Evolutionary conservation across 495 filamentous ascomycete species (phyloP).

Genomic region (Aspergillus funiculosus): DNA sequence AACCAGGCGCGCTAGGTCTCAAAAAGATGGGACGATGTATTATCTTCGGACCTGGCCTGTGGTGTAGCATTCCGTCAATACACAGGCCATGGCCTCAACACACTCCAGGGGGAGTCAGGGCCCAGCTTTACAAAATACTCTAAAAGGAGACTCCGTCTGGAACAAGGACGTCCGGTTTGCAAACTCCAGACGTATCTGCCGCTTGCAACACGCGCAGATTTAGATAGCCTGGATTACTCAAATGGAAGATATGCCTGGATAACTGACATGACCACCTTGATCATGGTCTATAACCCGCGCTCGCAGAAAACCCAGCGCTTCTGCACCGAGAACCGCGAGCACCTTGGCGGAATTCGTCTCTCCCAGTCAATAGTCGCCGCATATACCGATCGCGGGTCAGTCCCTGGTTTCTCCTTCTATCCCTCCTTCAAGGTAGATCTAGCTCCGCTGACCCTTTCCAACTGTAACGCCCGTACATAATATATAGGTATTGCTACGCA

Average conservation of each 20-base stretch:
- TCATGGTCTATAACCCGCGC: conserved; percentile 18
- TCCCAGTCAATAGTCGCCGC: conserved; percentile 23
- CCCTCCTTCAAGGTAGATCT: neutral
- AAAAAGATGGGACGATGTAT: conserved; percentile 26
- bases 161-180: conserved; percentile 18
- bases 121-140: conserved; percentile 15
- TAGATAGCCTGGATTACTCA: conserved; percentile 19
- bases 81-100: conserved; percentile 2
- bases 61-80: conserved; percentile 14
- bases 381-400: conserved; percentile 24
- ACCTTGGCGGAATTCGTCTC: conserved; percentile 15
- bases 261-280: conserved; percentile 1
- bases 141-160: conserved; percentile 18
- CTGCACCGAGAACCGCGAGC: conserved; percentile 30
- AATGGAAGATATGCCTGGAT: conserved; percentile 25
- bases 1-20: conserved; percentile 28
- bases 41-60: conserved; percentile 24
- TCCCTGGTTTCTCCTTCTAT: neutral
- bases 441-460: no score
- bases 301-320: conserved; percentile 11
- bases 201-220: neutral
- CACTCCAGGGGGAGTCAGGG: neutral
- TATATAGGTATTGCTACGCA: conserved; percentile 26
- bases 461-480: no score
- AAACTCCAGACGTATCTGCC: neutral